These are phyloP conservation scores for Chalciporus sphaerocephalus DNA, from an alignment of 768 basidiomycete genomes.

Conservation along the genomic window DNA sequence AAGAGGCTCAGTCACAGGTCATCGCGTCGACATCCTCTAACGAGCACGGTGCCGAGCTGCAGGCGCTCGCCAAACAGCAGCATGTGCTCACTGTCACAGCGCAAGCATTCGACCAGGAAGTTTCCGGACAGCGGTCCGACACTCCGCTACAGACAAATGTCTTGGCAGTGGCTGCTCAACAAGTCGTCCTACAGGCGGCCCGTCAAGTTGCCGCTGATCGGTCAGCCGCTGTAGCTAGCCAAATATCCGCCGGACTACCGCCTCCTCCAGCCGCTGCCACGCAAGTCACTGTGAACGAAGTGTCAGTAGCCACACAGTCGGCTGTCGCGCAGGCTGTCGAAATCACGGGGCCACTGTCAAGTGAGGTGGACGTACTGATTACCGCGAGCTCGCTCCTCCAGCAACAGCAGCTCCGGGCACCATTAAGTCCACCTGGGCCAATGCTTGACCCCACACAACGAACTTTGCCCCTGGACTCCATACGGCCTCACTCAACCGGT, in stretches of 20 bases:
- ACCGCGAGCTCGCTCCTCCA: conserved; percentile 56
- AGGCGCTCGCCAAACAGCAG: conserved; percentile 76
- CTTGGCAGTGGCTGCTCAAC: conserved; percentile 73
- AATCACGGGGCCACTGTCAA: conserved; percentile 65
- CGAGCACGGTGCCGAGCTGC: conserved; percentile 45
- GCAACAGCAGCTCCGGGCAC: conserved; percentile 39
- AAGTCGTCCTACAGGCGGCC: conserved; percentile 76
- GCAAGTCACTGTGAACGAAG: conserved; percentile 53
- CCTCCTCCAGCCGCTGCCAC: conserved; percentile 28
- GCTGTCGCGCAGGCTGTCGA: conserved; percentile 83
- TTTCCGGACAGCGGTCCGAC: conserved; percentile 48
- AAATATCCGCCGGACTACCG: conserved; percentile 40
- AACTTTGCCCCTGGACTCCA: conserved; percentile 26
- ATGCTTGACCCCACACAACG: conserved; percentile 26
- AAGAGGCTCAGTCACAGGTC: conserved; percentile 66
- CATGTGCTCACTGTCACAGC: conserved; percentile 71
- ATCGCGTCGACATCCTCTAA: conserved; percentile 49
- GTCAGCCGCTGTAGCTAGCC: conserved; percentile 38
- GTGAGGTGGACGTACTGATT: conserved; percentile 77
- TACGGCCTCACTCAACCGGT: conserved; percentile 36
- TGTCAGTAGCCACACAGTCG: conserved; percentile 61
- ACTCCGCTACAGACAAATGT: conserved; percentile 47
- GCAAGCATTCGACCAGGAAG: conserved; percentile 69
- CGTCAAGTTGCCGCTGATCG: conserved; percentile 53
- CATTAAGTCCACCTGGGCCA: conserved; percentile 25